phyloP scores from a whole-genome alignment of 225 moss, liverwort and hornwort species.

The Ulota crispa region DNA sequence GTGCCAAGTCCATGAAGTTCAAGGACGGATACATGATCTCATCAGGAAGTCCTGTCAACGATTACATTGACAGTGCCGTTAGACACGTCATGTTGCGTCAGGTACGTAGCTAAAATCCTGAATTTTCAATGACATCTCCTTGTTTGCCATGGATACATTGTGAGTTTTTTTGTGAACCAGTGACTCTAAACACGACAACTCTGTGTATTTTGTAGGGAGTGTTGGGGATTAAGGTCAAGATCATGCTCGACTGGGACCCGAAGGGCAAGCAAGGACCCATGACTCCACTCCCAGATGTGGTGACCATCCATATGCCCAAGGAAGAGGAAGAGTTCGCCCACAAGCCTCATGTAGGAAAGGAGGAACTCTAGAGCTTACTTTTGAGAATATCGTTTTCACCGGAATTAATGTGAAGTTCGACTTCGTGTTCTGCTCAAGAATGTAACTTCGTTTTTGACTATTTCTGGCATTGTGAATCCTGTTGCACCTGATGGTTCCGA shows the following conservation, averaged over 20 bases:
- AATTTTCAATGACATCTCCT: background rate
- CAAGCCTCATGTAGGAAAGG: constrained; percentile 54
- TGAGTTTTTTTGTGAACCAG: background rate
- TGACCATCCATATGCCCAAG: constrained; percentile 43
- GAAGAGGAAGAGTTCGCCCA: constrained; percentile 32
- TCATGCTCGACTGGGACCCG: constrained; percentile 47
- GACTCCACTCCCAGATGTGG: constrained; percentile 43
- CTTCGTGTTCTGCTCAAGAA: constrained; percentile 23
- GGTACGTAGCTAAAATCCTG: constrained; percentile 16
- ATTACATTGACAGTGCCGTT: constrained; percentile 89
- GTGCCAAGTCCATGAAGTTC: constrained; percentile 95
- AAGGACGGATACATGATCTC: constrained; percentile 96
- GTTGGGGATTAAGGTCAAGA: constrained; percentile 53
- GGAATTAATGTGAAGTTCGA: constrained; percentile 14
- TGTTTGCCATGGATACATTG: background rate
- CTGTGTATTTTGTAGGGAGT: constrained; percentile 53
- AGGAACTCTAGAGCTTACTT: constrained; percentile 23
- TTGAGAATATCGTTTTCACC: constrained; percentile 3
- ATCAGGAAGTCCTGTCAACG: constrained; percentile 84
- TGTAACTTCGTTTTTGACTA: background rate
- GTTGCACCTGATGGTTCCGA: background rate
- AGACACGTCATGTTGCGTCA: constrained; percentile 81
- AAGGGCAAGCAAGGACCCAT: constrained; percentile 51
- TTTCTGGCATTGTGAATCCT: background rate
- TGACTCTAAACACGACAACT: background rate